Conservation (phyloP, 2,329 filamentous ascomycete species). For the Ophiostoma populinum region DNA sequence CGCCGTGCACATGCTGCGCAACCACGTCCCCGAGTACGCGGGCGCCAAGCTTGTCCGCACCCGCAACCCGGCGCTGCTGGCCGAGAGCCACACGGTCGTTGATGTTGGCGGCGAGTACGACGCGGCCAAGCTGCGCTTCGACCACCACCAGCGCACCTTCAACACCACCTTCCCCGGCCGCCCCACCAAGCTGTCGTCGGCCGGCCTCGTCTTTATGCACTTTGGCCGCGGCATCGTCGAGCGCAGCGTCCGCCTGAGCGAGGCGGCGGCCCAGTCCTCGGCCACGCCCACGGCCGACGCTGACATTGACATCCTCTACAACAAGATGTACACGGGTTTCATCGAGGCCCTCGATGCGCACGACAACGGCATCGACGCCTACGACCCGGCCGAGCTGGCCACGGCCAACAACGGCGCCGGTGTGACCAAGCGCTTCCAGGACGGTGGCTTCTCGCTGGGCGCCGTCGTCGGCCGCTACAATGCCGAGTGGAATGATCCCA, state of each 20-base stretch:
- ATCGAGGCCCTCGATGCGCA: slow-evolving; percentile 94
- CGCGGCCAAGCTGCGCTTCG: slow-evolving; percentile 57
- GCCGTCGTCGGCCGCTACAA: slow-evolving; percentile 71
- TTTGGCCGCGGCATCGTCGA: slow-evolving; percentile 77
- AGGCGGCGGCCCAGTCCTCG: slow-evolving; percentile 20
- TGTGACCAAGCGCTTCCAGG: slow-evolving; percentile 65
- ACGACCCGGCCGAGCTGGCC: slow-evolving; percentile 53
- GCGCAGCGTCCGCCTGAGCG: slow-evolving; percentile 29
- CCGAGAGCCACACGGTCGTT: slow-evolving; percentile 81
- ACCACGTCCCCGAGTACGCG: slow-evolving; percentile 60
- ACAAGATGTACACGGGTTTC: slow-evolving; percentile 84
- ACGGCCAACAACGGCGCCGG: slow-evolving; percentile 34
- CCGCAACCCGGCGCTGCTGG: slow-evolving; percentile 62
- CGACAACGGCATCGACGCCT: slow-evolving; percentile 82
- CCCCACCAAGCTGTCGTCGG: slow-evolving; percentile 78
- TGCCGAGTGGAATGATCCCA: slow-evolving; percentile 58
- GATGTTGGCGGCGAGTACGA: slow-evolving; percentile 97
- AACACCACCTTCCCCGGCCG: slow-evolving; percentile 67
- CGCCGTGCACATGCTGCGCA: slow-evolving; percentile 86
- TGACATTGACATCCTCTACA: slow-evolving; percentile 60
- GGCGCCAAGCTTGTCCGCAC: slow-evolving; percentile 65
- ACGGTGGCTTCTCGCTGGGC: slow-evolving; percentile 69
- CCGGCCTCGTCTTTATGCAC: slow-evolving; percentile 89
- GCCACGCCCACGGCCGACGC: slow-evolving; percentile 31
- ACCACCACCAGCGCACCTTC: slow-evolving; percentile 96